A percentile compares a stretch with the other conserved stretches of the same genome.
phyloP scores from a whole-genome alignment of 1,139 yeast genomes.

The Trichomonascaceae sp. region DNA sequence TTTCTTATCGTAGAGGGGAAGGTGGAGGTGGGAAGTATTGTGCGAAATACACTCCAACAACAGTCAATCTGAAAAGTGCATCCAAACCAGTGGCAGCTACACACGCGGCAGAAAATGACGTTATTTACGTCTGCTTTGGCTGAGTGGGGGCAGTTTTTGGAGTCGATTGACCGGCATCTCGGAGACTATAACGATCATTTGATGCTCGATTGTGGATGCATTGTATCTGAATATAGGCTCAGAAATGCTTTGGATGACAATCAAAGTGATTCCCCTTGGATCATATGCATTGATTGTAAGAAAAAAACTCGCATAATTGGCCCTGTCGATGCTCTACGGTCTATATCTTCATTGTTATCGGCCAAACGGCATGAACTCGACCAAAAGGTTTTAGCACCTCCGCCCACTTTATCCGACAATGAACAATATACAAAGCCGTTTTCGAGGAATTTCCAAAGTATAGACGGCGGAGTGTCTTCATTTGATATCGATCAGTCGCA shows the following conservation, averaged over 20 bases:
- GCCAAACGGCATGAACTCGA: constrained; percentile 9
- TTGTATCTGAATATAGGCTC: constrained; percentile 45
- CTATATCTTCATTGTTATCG: constrained; percentile 1
- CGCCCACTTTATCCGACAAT: background rate
- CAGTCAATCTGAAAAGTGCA: background rate
- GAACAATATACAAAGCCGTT: background rate
- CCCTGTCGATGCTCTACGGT: constrained; percentile 1
- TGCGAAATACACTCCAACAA: background rate
- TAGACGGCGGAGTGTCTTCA: background rate
- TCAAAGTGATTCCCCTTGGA: background rate
- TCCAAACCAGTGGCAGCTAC: background rate
- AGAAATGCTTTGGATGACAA: background rate
- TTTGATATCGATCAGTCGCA: background rate
- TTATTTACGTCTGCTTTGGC: constrained; percentile 15
- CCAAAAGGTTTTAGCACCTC: constrained; percentile 3
- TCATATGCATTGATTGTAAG: background rate
- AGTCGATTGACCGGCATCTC: constrained; percentile 23
- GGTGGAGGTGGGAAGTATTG: background rate
- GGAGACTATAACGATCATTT: constrained; percentile 41
- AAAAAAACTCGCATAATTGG: background rate
- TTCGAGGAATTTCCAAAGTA: background rate
- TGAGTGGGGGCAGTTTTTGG: constrained; percentile 29
- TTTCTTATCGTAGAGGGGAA: background rate
- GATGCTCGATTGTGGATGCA: constrained; percentile 65
- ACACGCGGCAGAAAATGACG: constrained; percentile 2